Conservation (phyloP, 116 monocot species). For the Trichopus zeylanicus region DNA sequence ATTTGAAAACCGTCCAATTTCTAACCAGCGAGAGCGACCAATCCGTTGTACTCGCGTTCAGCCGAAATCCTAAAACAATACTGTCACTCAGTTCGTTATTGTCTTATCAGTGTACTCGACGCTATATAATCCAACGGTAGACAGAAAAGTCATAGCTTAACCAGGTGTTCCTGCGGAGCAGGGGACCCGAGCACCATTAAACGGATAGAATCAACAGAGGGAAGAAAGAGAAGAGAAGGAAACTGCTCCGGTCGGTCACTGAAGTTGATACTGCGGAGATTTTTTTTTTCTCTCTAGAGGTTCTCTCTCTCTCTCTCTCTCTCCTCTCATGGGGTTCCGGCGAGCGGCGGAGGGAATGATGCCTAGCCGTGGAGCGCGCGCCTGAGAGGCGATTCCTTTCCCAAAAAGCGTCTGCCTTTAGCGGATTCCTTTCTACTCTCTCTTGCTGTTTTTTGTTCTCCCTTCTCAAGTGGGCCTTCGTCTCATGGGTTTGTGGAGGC, state of each 20-base stretch:
- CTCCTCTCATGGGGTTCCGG: constrained; percentile 16
- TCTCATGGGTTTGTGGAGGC: constrained; percentile 29
- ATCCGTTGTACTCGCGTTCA: no score
- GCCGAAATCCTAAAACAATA: no score
- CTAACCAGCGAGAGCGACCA: no score
- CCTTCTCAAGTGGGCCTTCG: not conserved
- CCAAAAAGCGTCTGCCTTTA: not conserved
- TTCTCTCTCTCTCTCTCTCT: not conserved
- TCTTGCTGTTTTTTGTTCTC: not conserved
- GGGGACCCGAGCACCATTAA: not conserved
- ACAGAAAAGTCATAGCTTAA: not conserved
- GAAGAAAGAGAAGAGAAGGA: not conserved
- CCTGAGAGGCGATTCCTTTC: constrained; percentile 12
- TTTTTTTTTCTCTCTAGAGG: not conserved
- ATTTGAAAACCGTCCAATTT: no score
- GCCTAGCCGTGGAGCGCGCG: constrained; percentile 7
- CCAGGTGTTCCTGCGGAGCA: not conserved
- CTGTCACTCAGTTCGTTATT: no score
- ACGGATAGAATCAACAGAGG: not conserved
- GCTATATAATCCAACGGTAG: not conserved
- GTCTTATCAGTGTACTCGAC: no score
- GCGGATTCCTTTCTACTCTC: not conserved
- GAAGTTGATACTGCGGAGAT: not conserved
- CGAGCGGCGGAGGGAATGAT: constrained; percentile 31
- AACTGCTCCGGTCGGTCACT: not conserved